Conservation (phyloP, 805 yeast species). For the Cyberlindnera euphorbiae region DNA sequence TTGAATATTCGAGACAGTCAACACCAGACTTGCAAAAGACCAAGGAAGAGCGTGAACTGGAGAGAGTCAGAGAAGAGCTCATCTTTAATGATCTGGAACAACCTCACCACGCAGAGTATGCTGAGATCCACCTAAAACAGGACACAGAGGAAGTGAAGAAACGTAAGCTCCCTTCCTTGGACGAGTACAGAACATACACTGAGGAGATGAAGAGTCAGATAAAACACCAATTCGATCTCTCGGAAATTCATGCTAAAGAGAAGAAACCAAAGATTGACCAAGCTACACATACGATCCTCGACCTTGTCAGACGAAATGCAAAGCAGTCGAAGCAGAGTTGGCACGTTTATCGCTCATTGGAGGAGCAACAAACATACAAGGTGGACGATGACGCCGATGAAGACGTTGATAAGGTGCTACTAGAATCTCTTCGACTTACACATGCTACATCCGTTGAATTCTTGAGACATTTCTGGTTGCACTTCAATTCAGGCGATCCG, state of each 20-base stretch:
- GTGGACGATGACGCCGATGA: conserved; percentile 29
- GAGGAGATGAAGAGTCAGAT: conserved; percentile 18
- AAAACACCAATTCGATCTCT: conserved; percentile 24
- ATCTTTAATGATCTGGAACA: conserved; percentile 49
- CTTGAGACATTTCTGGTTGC: conserved; percentile 69
- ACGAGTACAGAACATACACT: conserved; percentile 22
- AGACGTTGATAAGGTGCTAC: conserved; percentile 29
- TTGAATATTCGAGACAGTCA: conserved; percentile 34
- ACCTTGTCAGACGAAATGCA: conserved; percentile 47
- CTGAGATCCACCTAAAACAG: conserved; percentile 34
- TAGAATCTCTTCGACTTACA: conserved; percentile 52
- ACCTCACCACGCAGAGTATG: conserved; percentile 43
- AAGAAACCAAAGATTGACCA: conserved; percentile 34
- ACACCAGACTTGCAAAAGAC: conserved; percentile 32
- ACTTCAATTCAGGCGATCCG: conserved; percentile 46
- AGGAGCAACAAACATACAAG: conserved; percentile 22
- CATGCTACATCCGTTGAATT: conserved; percentile 76
- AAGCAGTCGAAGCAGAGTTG: conserved; percentile 48
- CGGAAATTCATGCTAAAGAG: conserved; percentile 22
- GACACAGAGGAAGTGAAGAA: conserved; percentile 14
- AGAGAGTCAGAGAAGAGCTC: conserved; percentile 38
- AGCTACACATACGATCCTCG: conserved; percentile 40
- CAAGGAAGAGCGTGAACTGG: conserved; percentile 33
- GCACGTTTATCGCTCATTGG: conserved; percentile 28
- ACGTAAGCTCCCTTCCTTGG: conserved; percentile 18